These are phyloP conservation scores for Chaetomidium leptoderma DNA, from an alignment of 495 filamentous ascomycete species.

Conservation along the genomic window DNA sequence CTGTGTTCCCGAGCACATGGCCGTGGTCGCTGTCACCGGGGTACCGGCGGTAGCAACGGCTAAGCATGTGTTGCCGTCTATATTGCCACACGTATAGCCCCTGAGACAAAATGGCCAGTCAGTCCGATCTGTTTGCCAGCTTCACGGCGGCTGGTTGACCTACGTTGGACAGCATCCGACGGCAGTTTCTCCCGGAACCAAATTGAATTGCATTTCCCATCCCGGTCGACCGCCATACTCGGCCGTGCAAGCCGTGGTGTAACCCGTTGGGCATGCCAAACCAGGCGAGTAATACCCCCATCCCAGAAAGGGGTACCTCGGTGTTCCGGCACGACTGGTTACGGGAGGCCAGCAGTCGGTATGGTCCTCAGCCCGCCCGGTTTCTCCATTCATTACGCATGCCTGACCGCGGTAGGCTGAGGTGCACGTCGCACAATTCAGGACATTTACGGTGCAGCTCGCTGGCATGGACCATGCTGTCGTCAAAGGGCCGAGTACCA, in stretches of 20 bases:
- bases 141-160: no score
- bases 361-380: conserved; percentile 1
- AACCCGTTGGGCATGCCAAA: conserved; percentile 24
- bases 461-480: conserved; percentile 18
- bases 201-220: conserved; percentile 19
- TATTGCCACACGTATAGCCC: neutral
- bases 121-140: neutral
- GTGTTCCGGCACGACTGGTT: neutral
- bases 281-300: conserved; percentile 28
- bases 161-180: conserved; percentile 25
- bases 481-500: conserved; percentile 20
- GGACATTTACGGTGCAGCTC: conserved; percentile 2
- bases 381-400: neutral
- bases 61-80: conserved; percentile 9
- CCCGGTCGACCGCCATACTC: conserved; percentile 13
- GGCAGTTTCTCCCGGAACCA: conserved; percentile 22
- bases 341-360: conserved; percentile 25
- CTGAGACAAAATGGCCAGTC: no score
- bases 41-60: neutral
- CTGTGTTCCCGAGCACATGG: neutral
- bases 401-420: neutral
- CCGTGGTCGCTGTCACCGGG: neutral
- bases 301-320: conserved; percentile 9
- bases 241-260: conserved; percentile 20
- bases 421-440: neutral